These are phyloP conservation scores for Fragilaria crotonensis DNA, from an alignment of 108 stramenopile species.

Conservation along the genomic window DNA sequence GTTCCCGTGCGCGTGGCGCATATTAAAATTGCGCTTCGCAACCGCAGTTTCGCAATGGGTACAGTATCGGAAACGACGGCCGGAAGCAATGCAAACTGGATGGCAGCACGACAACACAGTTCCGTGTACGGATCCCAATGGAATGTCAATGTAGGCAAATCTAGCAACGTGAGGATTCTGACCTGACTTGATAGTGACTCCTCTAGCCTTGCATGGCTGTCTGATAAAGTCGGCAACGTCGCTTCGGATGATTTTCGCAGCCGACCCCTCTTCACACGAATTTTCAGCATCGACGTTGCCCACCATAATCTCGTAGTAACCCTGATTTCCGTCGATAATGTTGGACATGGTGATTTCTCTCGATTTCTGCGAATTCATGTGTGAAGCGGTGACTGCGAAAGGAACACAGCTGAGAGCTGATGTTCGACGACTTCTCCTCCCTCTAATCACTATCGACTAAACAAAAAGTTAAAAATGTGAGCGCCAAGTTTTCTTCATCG, in stretches of 20 bases:
- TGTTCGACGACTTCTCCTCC: too few relatives aligned
- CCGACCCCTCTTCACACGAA: too few relatives aligned
- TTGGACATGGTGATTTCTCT: too few relatives aligned
- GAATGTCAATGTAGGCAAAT: constrained; percentile 5
- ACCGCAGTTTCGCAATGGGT: background rate
- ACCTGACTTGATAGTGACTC: background rate
- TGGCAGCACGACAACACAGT: constrained; percentile 1
- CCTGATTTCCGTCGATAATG: too few relatives aligned
- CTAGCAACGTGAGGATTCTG: background rate
- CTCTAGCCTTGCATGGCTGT: constrained; percentile 4
- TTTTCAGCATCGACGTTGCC: too few relatives aligned
- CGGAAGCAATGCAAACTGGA: background rate
- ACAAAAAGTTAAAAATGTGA: too few relatives aligned
- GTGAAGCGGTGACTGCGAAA: too few relatives aligned
- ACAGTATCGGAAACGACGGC: constrained; percentile 10
- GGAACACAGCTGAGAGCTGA: too few relatives aligned
- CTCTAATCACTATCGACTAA: too few relatives aligned
- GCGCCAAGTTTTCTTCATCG: too few relatives aligned
- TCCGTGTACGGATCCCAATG: background rate
- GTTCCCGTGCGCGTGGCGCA: background rate
- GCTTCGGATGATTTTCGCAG: background rate
- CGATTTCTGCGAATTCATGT: too few relatives aligned
- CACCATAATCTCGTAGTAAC: too few relatives aligned
- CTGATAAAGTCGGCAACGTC: background rate
- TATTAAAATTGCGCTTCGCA: background rate